Percentiles rank a stretch among this genome's conserved stretches.
Conservation (phyloP, 768 basidiomycete species). For the Boletus rubropictus region DNA sequence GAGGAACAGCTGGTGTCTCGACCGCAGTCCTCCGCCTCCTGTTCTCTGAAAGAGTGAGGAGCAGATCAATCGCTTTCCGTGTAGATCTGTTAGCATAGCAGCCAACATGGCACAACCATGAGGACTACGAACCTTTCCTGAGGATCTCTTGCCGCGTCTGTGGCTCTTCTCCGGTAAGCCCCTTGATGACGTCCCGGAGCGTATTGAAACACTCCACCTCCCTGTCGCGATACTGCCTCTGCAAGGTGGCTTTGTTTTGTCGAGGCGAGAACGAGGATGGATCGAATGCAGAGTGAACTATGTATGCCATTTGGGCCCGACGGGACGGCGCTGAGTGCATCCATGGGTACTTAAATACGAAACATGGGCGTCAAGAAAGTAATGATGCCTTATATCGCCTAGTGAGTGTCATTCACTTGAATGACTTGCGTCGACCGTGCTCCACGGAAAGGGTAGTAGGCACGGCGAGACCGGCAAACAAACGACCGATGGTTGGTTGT, state of each 20-base stretch:
- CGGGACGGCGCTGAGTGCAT: neutral
- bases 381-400: no score
- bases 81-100: conserved; percentile 4
- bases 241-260: conserved; percentile 12
- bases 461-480: neutral
- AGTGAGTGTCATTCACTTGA: neutral
- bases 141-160: conserved; percentile 19
- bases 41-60: neutral
- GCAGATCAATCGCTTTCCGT: conserved; percentile 5
- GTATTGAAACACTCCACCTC: conserved; percentile 13
- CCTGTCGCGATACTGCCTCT: conserved; percentile 21
- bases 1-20: neutral
- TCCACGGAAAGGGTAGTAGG: neutral
- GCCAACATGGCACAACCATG: no score
- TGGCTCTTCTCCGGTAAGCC: conserved; percentile 15
- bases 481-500: neutral
- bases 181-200: conserved; percentile 15
- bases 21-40: neutral
- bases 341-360: neutral
- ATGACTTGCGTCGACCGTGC: neutral
- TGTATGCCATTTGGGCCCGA: neutral
- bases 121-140: conserved; percentile 15
- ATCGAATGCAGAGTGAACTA: neutral
- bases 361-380: neutral
- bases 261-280: neutral